phyloP scores from a whole-genome alignment of 805 yeast genomes.

The Kodamaea hsintzibuensis region DNA sequence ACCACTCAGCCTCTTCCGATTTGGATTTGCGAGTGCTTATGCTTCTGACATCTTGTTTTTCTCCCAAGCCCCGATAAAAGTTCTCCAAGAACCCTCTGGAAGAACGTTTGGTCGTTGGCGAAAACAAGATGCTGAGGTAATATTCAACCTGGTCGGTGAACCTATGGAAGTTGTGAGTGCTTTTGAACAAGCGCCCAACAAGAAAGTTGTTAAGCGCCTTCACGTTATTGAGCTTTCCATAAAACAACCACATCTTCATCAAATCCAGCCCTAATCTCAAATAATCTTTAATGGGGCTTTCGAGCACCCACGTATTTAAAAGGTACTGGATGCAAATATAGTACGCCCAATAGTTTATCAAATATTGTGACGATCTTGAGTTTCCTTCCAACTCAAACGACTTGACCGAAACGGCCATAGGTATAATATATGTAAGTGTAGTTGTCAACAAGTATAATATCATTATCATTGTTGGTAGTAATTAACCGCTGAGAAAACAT shows the following conservation, averaged over 20 bases:
- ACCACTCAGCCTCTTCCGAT: background rate
- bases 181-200: constrained; percentile 5
- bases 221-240: constrained; percentile 13
- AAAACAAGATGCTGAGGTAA: background rate
- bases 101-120: background rate
- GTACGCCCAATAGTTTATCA: constrained; percentile 19
- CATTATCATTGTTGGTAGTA: background rate
- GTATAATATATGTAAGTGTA: constrained; percentile 11
- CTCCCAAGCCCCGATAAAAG: constrained; percentile 4
- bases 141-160: background rate
- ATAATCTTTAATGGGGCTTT: background rate
- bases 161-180: background rate
- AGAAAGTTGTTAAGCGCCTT: constrained; percentile 9
- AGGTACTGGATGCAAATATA: constrained; percentile 10
- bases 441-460: background rate
- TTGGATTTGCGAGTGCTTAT: background rate
- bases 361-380: constrained; percentile 11
- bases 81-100: background rate
- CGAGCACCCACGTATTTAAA: background rate
- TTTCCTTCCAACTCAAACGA: constrained; percentile 9
- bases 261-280: background rate
- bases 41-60: background rate
- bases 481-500: background rate
- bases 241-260: constrained; percentile 14
- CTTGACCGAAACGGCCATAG: constrained; percentile 14